Evolutionary conservation across 345 rosid genomes (phyloP).

Genomic region (Pelargonium nanum): DNA sequence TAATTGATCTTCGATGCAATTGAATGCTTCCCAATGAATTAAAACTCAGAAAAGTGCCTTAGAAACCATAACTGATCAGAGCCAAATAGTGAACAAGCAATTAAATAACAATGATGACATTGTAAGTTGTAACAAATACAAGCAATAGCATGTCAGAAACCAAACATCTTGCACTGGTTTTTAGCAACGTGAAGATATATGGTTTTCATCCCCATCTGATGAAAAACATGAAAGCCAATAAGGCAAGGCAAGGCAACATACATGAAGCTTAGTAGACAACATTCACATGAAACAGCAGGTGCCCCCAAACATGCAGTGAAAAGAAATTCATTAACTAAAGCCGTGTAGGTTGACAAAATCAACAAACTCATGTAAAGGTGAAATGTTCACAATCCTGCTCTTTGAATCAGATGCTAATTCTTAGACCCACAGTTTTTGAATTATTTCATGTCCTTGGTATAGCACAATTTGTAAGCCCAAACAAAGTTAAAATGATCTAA

Average conservation of each 20-base stretch:
- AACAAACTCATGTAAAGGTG: no score
- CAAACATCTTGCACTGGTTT: background rate
- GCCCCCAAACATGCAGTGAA: background rate
- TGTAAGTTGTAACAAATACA: no score
- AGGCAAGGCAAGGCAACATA: background rate
- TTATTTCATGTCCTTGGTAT: background rate
- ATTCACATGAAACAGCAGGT: background rate
- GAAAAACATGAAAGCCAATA: no score
- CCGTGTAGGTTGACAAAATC: background rate
- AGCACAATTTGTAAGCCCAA: background rate
- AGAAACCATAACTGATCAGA: background rate
- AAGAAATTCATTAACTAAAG: background rate
- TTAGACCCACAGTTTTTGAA: no score
- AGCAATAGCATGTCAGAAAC: background rate
- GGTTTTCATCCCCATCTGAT: background rate
- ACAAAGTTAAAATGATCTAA: no score
- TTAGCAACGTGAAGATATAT: no score
- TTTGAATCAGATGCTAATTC: background rate
- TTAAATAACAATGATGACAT: background rate
- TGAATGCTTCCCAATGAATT: background rate
- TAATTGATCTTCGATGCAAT: background rate
- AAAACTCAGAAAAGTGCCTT: background rate
- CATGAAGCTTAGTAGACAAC: background rate
- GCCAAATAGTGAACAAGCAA: background rate
- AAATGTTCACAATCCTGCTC: background rate